Evolutionary conservation across 2,329 filamentous ascomycete genomes (phyloP).

Genomic region (Dryadomyces quercivorus): DNA sequence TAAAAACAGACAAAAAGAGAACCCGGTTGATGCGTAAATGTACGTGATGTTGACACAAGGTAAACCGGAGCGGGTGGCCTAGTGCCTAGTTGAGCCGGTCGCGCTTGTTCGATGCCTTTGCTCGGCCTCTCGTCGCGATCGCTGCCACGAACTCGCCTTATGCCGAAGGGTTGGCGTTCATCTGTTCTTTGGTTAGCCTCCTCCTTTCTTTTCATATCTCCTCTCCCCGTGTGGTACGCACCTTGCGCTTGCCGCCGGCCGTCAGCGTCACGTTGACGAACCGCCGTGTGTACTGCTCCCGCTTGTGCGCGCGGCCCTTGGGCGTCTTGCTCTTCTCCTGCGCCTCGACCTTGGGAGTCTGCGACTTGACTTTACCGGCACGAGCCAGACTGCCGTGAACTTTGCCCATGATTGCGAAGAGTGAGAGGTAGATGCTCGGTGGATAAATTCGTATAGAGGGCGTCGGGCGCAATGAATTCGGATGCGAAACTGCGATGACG

Average conservation of each 20-base stretch:
- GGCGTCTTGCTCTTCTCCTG: conserved; percentile 95
- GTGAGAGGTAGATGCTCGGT: neutral
- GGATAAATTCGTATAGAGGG: neutral
- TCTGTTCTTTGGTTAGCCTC: conserved; percentile 3
- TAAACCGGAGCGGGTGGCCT: no score
- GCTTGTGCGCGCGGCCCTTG: conserved; percentile 97
- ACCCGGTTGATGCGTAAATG: no score
- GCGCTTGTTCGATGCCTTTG: neutral
- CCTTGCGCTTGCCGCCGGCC: conserved; percentile 93
- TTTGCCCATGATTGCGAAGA: conserved; percentile 11
- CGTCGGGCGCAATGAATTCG: no score
- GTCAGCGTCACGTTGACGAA: conserved; percentile 95
- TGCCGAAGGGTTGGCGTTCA: conserved; percentile 13
- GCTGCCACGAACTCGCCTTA: neutral
- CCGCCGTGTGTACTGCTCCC: conserved; percentile 88
- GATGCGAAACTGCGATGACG: no score
- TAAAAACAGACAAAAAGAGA: no score
- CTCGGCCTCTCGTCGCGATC: no score
- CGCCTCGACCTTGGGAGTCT: conserved; percentile 80
- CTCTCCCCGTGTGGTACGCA: conserved; percentile 22
- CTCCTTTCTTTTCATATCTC: neutral
- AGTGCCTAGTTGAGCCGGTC: no score
- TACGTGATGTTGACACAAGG: no score
- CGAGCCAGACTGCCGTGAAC: conserved; percentile 14
- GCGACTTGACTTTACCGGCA: conserved; percentile 89